Percentiles rank a stretch among this genome's conserved stretches.
Conservation (phyloP, 352 stramenopile species). For the Aphanomyces stellatus region DNA sequence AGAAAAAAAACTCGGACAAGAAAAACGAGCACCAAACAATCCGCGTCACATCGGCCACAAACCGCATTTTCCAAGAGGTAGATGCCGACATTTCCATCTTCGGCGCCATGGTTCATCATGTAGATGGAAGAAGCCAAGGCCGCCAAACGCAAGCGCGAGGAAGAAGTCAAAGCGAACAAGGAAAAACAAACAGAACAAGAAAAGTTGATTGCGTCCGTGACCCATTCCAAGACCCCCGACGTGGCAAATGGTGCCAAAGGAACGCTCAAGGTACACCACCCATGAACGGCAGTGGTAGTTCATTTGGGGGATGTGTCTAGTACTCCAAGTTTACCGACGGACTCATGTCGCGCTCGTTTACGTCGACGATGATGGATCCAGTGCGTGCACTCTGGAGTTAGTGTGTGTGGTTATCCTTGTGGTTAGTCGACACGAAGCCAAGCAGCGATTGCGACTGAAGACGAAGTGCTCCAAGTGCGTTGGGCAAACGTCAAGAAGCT, state of each 20-base stretch:
- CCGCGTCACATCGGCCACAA: conserved; percentile 70
- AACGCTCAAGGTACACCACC: conserved; percentile 12
- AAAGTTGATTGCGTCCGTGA: conserved; percentile 64
- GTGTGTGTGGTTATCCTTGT: neutral
- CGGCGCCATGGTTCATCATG: neutral
- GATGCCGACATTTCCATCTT: neutral
- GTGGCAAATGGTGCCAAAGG: conserved; percentile 9
- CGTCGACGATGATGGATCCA: conserved; percentile 84
- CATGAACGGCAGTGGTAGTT: no score
- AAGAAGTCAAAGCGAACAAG: conserved; percentile 49
- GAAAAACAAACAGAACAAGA: conserved; percentile 44
- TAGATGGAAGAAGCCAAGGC: conserved; percentile 50
- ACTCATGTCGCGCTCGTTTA: conserved; percentile 90
- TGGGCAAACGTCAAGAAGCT: conserved; percentile 84
- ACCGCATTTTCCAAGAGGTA: conserved; percentile 65
- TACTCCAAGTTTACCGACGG: conserved; percentile 86
- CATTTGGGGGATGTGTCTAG: conserved; percentile 32
- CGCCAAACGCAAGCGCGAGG: conserved; percentile 53
- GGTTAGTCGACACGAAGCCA: conserved; percentile 37
- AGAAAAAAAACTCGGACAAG: no score
- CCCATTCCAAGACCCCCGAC: conserved; percentile 32
- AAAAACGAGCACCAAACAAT: conserved; percentile 50
- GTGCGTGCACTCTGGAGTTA: conserved; percentile 26
- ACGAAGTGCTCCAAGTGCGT: conserved; percentile 55
- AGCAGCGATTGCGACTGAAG: conserved; percentile 38